Conservation (phyloP, 345 rosid species). For the Melastoma malabathricum region DNA sequence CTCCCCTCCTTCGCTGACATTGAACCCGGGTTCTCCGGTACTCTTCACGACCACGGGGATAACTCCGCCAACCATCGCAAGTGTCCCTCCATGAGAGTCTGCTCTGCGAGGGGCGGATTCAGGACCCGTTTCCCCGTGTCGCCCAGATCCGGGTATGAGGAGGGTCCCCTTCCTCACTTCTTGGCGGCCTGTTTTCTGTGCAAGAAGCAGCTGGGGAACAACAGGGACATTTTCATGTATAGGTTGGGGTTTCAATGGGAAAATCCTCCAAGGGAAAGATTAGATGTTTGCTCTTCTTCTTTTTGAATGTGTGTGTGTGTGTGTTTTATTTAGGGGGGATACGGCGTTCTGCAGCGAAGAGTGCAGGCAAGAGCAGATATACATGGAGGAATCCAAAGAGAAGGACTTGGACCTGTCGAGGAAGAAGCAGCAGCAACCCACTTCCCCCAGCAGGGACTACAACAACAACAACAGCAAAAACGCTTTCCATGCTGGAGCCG, state of each 20-base stretch:
- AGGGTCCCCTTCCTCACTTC: constrained; percentile 41
- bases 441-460: constrained; percentile 9
- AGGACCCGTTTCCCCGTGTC: constrained; percentile 20
- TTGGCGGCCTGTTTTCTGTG: constrained; percentile 60
- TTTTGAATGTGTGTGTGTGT: constrained; percentile 2
- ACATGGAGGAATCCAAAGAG: constrained; percentile 21
- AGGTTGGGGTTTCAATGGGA: constrained; percentile 47
- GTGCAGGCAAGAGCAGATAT: constrained; percentile 35
- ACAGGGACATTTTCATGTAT: constrained; percentile 78
- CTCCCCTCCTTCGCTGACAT: constrained; percentile 44
- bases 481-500: constrained; percentile 5
- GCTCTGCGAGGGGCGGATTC: constrained; percentile 22
- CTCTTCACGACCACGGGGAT: no score
- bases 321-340: constrained; percentile 24
- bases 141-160: constrained; percentile 41
- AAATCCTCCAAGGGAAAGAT: neutral
- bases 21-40: constrained; percentile 54
- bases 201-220: constrained; percentile 50
- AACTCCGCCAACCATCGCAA: constrained; percentile 6
- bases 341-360: constrained; percentile 25
- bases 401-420: constrained; percentile 18
- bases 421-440: constrained; percentile 8
- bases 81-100: constrained; percentile 22
- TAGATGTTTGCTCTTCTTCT: no score
- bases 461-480: no score